Conservation (phyloP, 192 early-diverging fungal genomes). For the Backusella luteola region DNA sequence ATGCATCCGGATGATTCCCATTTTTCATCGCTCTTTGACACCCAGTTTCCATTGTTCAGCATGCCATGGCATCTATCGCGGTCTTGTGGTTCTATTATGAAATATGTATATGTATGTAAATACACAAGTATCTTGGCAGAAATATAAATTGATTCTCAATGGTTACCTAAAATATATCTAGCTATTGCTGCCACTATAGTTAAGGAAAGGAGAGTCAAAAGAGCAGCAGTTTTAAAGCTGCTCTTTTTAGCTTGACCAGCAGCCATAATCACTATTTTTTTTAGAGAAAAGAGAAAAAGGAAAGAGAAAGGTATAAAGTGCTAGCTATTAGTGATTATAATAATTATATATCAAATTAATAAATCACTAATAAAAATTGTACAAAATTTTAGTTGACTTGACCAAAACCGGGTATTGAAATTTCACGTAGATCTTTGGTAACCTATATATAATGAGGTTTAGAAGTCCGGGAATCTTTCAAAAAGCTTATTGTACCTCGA, state of each 20-base stretch:
- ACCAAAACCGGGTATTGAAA: background rate
- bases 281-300: background rate
- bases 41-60: slow-evolving; percentile 55
- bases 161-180: background rate
- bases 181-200: background rate
- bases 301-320: background rate
- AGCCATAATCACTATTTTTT: background rate
- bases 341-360: background rate
- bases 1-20: slow-evolving; percentile 67
- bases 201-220: slow-evolving; percentile 1
- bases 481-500: background rate
- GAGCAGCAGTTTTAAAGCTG: background rate
- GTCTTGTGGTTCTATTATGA: slow-evolving; percentile 38
- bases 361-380: background rate
- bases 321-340: background rate
- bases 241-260: background rate
- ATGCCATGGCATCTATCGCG: slow-evolving; percentile 41
- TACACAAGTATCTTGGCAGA: background rate
- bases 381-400: background rate
- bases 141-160: background rate
- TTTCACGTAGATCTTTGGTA: background rate
- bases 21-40: slow-evolving; percentile 33
- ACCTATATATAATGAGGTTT: background rate
- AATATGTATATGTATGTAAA: background rate
- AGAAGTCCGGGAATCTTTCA: background rate